phyloP scores from a whole-genome alignment of 768 basidiomycete species.

The Dioszegia hungarica region DNA sequence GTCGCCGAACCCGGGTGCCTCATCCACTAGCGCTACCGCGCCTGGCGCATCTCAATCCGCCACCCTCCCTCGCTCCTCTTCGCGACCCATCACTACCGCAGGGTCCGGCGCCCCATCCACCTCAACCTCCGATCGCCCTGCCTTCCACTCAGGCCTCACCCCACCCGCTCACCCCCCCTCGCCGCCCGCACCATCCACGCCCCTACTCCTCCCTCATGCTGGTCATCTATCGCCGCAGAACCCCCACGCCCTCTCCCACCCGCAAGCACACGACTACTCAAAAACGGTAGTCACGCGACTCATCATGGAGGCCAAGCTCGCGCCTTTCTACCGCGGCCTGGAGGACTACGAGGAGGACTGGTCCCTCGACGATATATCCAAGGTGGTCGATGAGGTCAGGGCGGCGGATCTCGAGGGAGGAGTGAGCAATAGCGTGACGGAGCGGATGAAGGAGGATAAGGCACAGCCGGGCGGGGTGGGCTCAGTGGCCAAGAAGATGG shows the following conservation, averaged over 20 bases:
- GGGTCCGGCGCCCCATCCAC: background rate
- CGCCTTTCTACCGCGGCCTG: constrained; percentile 92
- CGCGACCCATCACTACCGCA: constrained; percentile 1
- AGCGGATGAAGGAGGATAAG: constrained; percentile 29
- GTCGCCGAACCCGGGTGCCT: background rate
- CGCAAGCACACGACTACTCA: constrained; percentile 70
- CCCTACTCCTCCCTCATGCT: constrained; percentile 38
- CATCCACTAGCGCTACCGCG: background rate
- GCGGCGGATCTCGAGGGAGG: constrained; percentile 36
- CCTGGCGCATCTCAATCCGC: background rate
- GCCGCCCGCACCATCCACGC: constrained; percentile 39
- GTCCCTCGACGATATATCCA: constrained; percentile 72
- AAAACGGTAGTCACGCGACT: constrained; percentile 78
- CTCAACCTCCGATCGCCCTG: background rate
- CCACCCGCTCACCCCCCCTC: constrained; percentile 31
- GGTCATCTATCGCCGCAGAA: constrained; percentile 47
- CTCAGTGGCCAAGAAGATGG: constrained; percentile 28
- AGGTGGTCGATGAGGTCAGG: constrained; percentile 29
- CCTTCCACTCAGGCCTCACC: constrained; percentile 36
- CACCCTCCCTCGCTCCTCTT: background rate
- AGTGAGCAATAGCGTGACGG: constrained; percentile 40
- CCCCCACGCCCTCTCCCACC: constrained; percentile 37
- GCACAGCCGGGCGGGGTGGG: constrained; percentile 2
- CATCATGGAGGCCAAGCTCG: constrained; percentile 79
- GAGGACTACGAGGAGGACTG: constrained; percentile 87